Evolutionary conservation across 2,329 filamentous ascomycete species (phyloP).

Genomic region (Phialocephala subalpina): DNA sequence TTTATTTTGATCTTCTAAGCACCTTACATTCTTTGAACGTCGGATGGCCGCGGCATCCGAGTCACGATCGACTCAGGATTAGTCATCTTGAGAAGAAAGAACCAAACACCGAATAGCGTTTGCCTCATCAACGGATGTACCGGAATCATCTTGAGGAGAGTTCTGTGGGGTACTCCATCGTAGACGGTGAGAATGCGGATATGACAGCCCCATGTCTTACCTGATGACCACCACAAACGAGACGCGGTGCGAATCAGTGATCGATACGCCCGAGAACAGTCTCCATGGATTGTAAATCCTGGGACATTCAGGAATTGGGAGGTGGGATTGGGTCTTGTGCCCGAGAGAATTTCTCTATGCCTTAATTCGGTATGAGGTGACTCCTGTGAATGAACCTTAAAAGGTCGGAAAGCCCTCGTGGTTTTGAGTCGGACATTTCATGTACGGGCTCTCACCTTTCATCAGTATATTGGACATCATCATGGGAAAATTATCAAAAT

Average conservation of each 20-base stretch:
- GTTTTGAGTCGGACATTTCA: neutral
- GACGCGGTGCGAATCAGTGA: conserved; percentile 1
- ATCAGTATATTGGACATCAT: conserved; percentile 18
- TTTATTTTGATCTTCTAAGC: conserved; percentile 23
- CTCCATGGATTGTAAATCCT: neutral
- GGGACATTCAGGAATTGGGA: neutral
- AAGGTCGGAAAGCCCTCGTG: neutral
- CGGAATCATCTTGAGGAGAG: conserved; percentile 8
- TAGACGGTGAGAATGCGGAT: neutral
- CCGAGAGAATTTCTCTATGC: neutral
- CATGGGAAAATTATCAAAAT: conserved; percentile 29
- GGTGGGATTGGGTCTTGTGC: conserved; percentile 8
- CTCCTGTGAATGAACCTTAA: neutral
- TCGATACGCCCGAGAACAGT: neutral
- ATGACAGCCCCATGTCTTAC: neutral
- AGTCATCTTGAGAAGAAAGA: conserved; percentile 9
- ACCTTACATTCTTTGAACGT: conserved; percentile 4
- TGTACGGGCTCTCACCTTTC: conserved; percentile 15
- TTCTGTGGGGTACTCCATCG: conserved; percentile 2
- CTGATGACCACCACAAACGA: conserved; percentile 3
- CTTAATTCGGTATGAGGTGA: neutral
- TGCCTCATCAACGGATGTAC: conserved; percentile 5
- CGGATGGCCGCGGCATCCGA: conserved; percentile 11
- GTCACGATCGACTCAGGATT: neutral
- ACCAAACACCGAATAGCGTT: conserved; percentile 9